Percentiles rank a stretch among this genome's conserved stretches.
phyloP scores from a whole-genome alignment of 2,329 filamentous ascomycete genomes.

The Cytospora mali region DNA sequence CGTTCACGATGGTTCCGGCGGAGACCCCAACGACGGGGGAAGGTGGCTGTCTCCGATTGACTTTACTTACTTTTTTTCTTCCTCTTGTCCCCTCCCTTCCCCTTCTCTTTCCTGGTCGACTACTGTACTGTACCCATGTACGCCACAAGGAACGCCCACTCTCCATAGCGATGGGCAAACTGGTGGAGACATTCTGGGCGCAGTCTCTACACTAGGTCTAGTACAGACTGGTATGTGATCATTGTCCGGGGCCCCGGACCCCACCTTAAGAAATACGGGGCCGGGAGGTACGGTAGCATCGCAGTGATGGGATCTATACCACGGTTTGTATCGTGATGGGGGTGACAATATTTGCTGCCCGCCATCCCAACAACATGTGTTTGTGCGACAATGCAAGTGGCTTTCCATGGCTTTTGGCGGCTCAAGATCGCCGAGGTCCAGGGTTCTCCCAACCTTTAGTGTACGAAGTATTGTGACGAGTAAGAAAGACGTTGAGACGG shows the following conservation, averaged over 20 bases:
- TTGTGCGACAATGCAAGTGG: not conserved
- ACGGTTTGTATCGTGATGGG: not conserved
- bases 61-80: too few species aligned
- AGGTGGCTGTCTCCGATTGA: too few species aligned
- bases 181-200: constrained; percentile 5
- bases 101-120: too few species aligned
- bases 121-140: too few species aligned
- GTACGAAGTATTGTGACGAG: not conserved
- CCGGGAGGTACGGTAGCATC: not conserved
- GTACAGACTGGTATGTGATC: not conserved
- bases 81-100: too few species aligned
- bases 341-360: not conserved
- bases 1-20: not conserved
- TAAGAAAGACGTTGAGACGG: not conserved
- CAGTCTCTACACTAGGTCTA: not conserved
- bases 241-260: constrained; percentile 23
- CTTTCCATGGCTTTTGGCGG: constrained; percentile 15
- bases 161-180: not conserved
- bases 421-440: not conserved
- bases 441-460: not conserved
- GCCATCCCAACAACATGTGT: not conserved
- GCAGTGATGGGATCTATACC: not conserved
- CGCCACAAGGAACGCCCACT: not conserved
- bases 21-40: not conserved
- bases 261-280: not conserved